A percentile compares a stretch with the other conserved stretches of the same genome.
phyloP scores from a whole-genome alignment of 345 rosid genomes.

The Arabis alpina region DNA sequence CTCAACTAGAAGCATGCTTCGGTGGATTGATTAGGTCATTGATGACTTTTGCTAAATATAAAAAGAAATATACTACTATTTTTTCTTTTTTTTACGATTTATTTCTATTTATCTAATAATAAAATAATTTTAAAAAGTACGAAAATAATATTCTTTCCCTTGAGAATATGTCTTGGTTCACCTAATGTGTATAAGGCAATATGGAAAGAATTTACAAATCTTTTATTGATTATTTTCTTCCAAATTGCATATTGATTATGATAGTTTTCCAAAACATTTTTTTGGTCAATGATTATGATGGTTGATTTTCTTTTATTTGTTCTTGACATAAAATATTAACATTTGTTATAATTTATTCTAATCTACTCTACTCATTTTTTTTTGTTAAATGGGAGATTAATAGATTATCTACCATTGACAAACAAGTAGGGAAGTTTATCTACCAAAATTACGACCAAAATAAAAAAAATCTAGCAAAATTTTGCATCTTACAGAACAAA shows the following conservation, averaged over 20 bases:
- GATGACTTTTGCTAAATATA: conserved; percentile 10
- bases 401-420: conserved; percentile 23
- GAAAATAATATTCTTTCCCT: conserved; percentile 17
- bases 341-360: not conserved
- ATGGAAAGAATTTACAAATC: not conserved
- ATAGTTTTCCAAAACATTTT: not conserved
- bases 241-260: not conserved
- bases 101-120: conserved; percentile 1
- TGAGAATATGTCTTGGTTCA: conserved; percentile 24
- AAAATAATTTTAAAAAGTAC: not conserved
- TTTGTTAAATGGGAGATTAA: not conserved
- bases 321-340: not conserved
- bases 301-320: not conserved
- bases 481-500: not conserved
- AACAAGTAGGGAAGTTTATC: conserved; percentile 5
- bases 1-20: conserved; percentile 23
- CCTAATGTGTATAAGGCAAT: not conserved
- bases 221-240: not conserved
- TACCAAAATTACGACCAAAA: not conserved
- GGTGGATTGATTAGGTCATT: conserved; percentile 36
- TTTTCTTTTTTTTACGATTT: not conserved
- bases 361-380: not conserved
- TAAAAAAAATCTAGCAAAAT: not conserved
- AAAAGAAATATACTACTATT: not conserved
- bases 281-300: not conserved